phyloP scores from a whole-genome alignment of 139 green algal genomes.

The Chlamydomonas schloesseri region DNA sequence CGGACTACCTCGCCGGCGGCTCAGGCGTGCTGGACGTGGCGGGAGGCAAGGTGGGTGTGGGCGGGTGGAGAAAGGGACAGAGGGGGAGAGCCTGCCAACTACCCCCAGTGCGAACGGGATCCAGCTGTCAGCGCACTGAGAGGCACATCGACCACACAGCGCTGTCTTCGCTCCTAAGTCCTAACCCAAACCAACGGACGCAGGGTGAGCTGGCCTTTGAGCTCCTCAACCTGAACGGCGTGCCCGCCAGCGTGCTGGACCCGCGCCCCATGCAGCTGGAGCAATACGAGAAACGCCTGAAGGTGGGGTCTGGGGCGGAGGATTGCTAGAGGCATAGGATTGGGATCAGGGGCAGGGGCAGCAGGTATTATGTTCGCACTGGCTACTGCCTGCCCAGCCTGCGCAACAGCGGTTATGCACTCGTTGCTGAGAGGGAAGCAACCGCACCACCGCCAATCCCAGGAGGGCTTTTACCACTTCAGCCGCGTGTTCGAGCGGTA shows the following conservation, averaged over 20 bases:
- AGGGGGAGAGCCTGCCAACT: too few species aligned
- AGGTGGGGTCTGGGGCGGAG: conserved; percentile 46
- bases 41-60: conserved; percentile 57
- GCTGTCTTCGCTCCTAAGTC: too few species aligned
- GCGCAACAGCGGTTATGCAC: neutral
- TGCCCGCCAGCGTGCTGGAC: conserved; percentile 62
- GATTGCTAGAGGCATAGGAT: neutral
- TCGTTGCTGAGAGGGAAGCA: too few species aligned
- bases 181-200: neutral
- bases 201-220: conserved; percentile 67
- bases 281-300: conserved; percentile 27
- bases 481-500: neutral
- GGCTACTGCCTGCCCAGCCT: too few species aligned
- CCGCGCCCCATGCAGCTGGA: conserved; percentile 58
- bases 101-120: too few species aligned
- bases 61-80: too few species aligned
- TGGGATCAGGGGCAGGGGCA: too few species aligned
- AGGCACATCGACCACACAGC: too few species aligned
- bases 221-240: conserved; percentile 62
- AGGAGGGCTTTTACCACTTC: neutral
- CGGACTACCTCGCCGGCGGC: neutral
- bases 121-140: too few species aligned
- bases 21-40: conserved; percentile 68
- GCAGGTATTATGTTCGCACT: too few species aligned
- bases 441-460: neutral